Conservation (phyloP, 257 asterid species). For the Solanum tarijense region DNA sequence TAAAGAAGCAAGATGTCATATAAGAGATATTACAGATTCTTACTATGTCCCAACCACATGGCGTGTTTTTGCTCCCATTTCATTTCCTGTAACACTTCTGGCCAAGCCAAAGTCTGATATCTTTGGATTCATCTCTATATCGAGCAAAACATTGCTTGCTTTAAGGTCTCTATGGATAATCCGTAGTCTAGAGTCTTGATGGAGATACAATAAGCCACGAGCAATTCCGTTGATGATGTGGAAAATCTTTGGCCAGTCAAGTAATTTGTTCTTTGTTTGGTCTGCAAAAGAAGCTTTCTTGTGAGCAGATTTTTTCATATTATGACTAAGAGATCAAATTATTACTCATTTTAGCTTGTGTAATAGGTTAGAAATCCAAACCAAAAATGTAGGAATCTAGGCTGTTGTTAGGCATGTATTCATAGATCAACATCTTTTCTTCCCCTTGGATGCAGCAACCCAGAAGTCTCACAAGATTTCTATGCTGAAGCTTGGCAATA, state of each 20-base stretch:
- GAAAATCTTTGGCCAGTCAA: slow-evolving; percentile 19
- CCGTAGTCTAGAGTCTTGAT: slow-evolving; percentile 25
- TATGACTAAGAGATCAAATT: background rate
- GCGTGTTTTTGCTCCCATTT: slow-evolving; percentile 14
- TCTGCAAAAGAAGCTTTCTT: slow-evolving; percentile 3
- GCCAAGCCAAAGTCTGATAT: slow-evolving; percentile 27
- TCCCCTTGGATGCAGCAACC: slow-evolving; percentile 1
- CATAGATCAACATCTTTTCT: slow-evolving; percentile 2
- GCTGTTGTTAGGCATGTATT: slow-evolving; percentile 2
- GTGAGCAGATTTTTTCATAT: slow-evolving; percentile 3
- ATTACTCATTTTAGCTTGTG: background rate
- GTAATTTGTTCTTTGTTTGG: background rate
- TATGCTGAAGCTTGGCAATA: slow-evolving; percentile 22
- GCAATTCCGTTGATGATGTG: slow-evolving; percentile 22
- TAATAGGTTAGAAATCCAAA: background rate
- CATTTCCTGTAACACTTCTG: slow-evolving; percentile 14
- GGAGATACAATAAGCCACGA: slow-evolving; percentile 22
- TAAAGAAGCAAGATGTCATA: background rate
- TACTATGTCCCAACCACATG: slow-evolving; percentile 23
- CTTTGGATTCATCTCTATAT: slow-evolving; percentile 20
- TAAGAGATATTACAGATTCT: background rate
- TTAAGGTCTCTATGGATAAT: slow-evolving; percentile 24
- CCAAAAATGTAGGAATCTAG: background rate
- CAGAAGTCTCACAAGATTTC: slow-evolving; percentile 1
- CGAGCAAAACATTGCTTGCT: slow-evolving; percentile 20